A percentile compares a stretch with the other conserved stretches of the same genome.
phyloP scores from a whole-genome alignment of 305 asterid species.

The Plantago coronopus region DNA sequence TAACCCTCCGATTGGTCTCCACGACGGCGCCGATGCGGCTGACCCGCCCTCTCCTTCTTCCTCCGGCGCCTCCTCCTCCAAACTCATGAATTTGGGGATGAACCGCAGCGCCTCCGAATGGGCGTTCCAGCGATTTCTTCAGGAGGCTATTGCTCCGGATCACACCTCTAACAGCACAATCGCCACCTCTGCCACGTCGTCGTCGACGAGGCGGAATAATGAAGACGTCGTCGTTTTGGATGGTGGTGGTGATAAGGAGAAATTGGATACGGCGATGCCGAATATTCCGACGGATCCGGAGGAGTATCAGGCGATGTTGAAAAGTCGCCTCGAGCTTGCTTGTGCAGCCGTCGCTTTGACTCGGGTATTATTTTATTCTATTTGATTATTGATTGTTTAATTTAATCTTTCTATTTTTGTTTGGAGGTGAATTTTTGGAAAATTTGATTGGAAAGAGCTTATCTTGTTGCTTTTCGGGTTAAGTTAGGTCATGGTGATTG shows the following conservation, averaged over 20 bases:
- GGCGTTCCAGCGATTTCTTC: conserved; percentile 80
- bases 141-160: conserved; percentile 51
- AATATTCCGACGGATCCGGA: conserved; percentile 31
- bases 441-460: not conserved
- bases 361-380: conserved; percentile 36
- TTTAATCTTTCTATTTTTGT: not conserved
- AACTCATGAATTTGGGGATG: conserved; percentile 48
- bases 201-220: not conserved
- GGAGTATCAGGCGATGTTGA: conserved; percentile 59
- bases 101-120: conserved; percentile 88
- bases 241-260: not conserved
- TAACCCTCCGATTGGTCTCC: conserved; percentile 37
- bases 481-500: conserved; percentile 8
- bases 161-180: conserved; percentile 19
- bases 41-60: conserved; percentile 38
- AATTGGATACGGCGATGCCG: not conserved
- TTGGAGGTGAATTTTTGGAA: not conserved
- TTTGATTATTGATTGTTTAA: not conserved
- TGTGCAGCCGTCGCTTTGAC: conserved; percentile 93
- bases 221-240: not conserved
- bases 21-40: conserved; percentile 11
- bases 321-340: conserved; percentile 70
- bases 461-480: not conserved
- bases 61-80: conserved; percentile 34
- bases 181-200: not conserved